These are phyloP conservation scores for Dunaliella sp. DNA, from an alignment of 139 green algal species.

Conservation along the genomic window DNA sequence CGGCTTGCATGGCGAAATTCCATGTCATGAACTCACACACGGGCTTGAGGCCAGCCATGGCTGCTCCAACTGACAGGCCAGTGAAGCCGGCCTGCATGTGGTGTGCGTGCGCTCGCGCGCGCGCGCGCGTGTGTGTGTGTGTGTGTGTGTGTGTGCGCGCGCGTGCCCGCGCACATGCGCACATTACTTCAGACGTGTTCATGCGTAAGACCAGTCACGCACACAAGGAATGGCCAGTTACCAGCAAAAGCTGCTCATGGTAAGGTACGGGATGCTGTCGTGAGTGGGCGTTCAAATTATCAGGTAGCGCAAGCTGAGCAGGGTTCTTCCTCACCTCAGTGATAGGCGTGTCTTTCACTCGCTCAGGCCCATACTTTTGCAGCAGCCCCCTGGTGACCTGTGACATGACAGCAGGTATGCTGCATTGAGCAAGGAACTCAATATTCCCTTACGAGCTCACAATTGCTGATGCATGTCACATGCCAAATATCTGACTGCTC, in stretches of 20 bases:
- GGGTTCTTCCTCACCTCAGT: constrained; percentile 76
- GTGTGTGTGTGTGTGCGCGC: background rate
- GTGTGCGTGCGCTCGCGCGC: too few species aligned
- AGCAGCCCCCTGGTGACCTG: constrained; percentile 93
- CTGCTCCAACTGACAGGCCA: constrained; percentile 91
- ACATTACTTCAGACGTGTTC: background rate
- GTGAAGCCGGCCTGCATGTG: constrained; percentile 88
- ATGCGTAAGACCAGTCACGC: too few species aligned
- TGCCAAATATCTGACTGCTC: too few species aligned
- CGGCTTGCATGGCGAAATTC: constrained; percentile 99
- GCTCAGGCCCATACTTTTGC: constrained; percentile 92
- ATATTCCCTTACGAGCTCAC: background rate
- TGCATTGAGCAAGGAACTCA: background rate
- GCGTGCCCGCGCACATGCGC: too few species aligned
- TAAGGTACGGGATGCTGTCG: too few species aligned
- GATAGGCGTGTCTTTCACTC: constrained; percentile 97
- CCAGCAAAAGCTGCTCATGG: too few species aligned
- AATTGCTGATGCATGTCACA: background rate
- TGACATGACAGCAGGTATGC: constrained; percentile 1
- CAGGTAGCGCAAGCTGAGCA: background rate
- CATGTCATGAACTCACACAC: constrained; percentile 99
- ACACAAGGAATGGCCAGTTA: too few species aligned
- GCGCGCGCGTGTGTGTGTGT: background rate
- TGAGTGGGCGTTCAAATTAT: too few species aligned
- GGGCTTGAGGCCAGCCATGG: constrained; percentile 86